Evolutionary conservation across 2,329 filamentous ascomycete species (phyloP).

Genomic region (Trichoderma atrobrunneum): DNA sequence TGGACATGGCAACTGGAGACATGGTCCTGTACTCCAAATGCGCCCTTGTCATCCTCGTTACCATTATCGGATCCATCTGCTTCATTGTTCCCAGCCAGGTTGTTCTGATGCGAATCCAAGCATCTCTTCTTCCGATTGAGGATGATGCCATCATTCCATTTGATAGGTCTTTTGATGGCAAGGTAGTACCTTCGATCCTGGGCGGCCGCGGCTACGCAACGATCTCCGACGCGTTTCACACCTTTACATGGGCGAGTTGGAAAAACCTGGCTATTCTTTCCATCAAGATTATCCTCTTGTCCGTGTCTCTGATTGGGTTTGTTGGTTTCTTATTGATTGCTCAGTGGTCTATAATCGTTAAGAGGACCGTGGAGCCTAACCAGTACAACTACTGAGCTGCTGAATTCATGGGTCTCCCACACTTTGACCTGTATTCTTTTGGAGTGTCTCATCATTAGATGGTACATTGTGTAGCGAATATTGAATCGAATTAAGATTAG

Average conservation of each 20-base stretch:
- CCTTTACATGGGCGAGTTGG: slow-evolving; percentile 70
- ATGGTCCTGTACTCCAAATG: slow-evolving; percentile 38
- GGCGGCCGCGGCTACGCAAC: slow-evolving; percentile 69
- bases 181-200: slow-evolving; percentile 68
- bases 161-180: slow-evolving; percentile 79
- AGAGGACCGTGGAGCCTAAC: not conserved
- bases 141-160: slow-evolving; percentile 85
- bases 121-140: slow-evolving; percentile 79
- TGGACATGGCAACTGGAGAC: slow-evolving; percentile 36
- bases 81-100: slow-evolving; percentile 74
- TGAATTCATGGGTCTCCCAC: not conserved
- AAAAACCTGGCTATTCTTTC: slow-evolving; percentile 60
- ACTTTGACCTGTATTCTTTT: not conserved
- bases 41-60: slow-evolving; percentile 43
- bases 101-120: slow-evolving; percentile 77
- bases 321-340: not conserved
- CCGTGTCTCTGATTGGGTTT: slow-evolving; percentile 40
- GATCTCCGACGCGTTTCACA: slow-evolving; percentile 73
- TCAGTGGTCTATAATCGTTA: not conserved
- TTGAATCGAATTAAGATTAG: not conserved
- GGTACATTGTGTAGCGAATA: not conserved
- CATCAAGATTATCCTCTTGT: slow-evolving; percentile 64
- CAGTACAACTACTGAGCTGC: not conserved
- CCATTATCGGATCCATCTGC: slow-evolving; percentile 54
- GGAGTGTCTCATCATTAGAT: not conserved